Percentiles rank a stretch among this genome's conserved stretches.
Conservation (phyloP, 116 monocot species). For the Cymodocea nodosa region DNA sequence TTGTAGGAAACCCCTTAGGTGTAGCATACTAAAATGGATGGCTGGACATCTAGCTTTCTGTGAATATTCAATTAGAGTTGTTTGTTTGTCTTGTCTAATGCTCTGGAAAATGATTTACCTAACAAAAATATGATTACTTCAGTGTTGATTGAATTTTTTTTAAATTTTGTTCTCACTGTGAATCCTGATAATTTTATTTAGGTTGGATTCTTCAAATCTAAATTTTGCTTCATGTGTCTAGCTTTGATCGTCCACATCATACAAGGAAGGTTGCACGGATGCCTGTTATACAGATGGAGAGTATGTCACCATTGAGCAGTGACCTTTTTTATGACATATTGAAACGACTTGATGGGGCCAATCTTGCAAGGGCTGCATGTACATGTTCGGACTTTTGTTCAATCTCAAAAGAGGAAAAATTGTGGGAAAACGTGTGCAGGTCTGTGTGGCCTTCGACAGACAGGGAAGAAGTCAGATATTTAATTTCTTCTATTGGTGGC, state of each 20-base stretch:
- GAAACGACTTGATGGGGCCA: slow-evolving; percentile 32
- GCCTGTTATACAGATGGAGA: slow-evolving; percentile 9
- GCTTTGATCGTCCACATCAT: slow-evolving; percentile 1
- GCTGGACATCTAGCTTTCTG: too few relatives aligned
- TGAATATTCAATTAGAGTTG: too few relatives aligned
- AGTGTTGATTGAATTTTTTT: background rate
- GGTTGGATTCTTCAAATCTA: background rate
- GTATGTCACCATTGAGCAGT: slow-evolving; percentile 14
- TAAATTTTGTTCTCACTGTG: background rate
- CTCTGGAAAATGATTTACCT: too few relatives aligned
- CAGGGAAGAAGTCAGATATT: slow-evolving; percentile 28
- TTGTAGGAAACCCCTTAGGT: too few relatives aligned
- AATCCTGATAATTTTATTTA: background rate
- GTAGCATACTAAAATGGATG: too few relatives aligned
- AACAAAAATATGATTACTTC: too few relatives aligned
- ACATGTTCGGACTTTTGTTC: slow-evolving; percentile 31
- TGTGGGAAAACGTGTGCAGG: slow-evolving; percentile 32
- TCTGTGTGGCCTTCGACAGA: slow-evolving; percentile 35
- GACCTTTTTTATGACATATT: slow-evolving; percentile 38
- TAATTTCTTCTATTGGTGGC: slow-evolving; percentile 38
- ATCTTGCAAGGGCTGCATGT: slow-evolving; percentile 33
- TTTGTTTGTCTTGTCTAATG: too few relatives aligned
- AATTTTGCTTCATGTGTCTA: background rate
- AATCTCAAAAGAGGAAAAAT: slow-evolving; percentile 35
- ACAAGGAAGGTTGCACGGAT: background rate